A percentile compares a stretch with the other conserved stretches of the same genome.
phyloP scores from a whole-genome alignment of 1,284 basidiomycete genomes.

The Cystobasidiaceae sp. region DNA sequence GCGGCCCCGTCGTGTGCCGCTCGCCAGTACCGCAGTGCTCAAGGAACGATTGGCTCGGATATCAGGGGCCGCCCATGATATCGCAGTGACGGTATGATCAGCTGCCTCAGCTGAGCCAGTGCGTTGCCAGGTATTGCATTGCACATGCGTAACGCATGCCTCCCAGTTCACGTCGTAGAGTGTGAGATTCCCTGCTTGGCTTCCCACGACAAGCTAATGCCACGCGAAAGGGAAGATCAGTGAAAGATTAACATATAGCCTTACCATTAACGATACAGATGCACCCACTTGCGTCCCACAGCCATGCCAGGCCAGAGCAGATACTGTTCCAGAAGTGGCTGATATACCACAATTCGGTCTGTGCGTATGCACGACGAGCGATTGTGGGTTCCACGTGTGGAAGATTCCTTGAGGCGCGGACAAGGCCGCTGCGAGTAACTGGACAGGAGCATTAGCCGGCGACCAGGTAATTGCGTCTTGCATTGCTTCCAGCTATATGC shows the following conservation, averaged over 20 bases:
- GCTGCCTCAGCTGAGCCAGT: too few relatives aligned
- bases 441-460: neutral
- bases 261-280: neutral
- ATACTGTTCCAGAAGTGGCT: neutral
- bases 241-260: neutral
- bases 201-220: neutral
- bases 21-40: too few relatives aligned
- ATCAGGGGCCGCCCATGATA: too few relatives aligned
- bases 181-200: neutral
- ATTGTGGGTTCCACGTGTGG: neutral
- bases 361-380: neutral
- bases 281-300: neutral
- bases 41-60: too few relatives aligned
- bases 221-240: neutral
- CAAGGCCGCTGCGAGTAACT: neutral
- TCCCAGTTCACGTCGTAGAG: neutral
- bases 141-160: too few relatives aligned
- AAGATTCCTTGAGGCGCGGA: neutral
- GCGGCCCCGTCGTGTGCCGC: too few relatives aligned
- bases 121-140: too few relatives aligned
- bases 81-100: too few relatives aligned
- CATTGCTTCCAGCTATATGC: neutral
- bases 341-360: neutral
- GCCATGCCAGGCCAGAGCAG: neutral
- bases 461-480: neutral